These are phyloP conservation scores for Cicer chorassanicum DNA, from an alignment of 306 rosid genomes.

Conservation along the genomic window DNA sequence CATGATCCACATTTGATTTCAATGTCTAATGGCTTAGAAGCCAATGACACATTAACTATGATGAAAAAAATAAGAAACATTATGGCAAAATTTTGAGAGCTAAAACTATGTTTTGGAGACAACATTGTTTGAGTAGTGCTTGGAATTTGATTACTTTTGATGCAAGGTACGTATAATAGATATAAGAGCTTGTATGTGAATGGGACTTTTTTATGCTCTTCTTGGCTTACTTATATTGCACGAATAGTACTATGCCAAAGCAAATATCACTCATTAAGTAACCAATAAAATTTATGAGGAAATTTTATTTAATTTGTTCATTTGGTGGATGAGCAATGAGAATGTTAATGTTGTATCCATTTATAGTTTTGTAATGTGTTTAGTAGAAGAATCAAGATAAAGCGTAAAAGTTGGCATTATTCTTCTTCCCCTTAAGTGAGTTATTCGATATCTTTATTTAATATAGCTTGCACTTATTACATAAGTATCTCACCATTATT, in stretches of 20 bases:
- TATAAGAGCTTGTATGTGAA: constrained; percentile 41
- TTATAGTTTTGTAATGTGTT: background rate
- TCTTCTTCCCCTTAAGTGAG: constrained; percentile 30
- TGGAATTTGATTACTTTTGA: constrained; percentile 32
- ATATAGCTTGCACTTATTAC: constrained; percentile 38
- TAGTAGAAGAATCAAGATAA: background rate
- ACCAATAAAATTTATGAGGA: constrained; percentile 17
- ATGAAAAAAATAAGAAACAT: constrained; percentile 41
- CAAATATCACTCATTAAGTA: constrained; percentile 25
- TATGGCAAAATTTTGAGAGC: constrained; percentile 24
- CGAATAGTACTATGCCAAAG: constrained; percentile 27
- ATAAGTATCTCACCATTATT: constrained; percentile 37
- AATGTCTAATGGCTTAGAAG: constrained; percentile 20
- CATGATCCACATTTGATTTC: constrained; percentile 83
- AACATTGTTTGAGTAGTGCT: constrained; percentile 42
- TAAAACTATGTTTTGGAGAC: constrained; percentile 31
- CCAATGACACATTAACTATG: constrained; percentile 11
- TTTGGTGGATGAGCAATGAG: background rate
- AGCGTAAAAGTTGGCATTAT: constrained; percentile 48
- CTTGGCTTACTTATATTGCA: constrained; percentile 47
- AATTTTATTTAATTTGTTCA: constrained; percentile 24
- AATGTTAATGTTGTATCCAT: background rate
- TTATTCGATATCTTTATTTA: constrained; percentile 40
- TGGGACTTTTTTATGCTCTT: constrained; percentile 30
- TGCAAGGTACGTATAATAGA: constrained; percentile 27